phyloP scores from a whole-genome alignment of 2,329 filamentous ascomycete genomes.

The Paraphoma chrysanthemicola region DNA sequence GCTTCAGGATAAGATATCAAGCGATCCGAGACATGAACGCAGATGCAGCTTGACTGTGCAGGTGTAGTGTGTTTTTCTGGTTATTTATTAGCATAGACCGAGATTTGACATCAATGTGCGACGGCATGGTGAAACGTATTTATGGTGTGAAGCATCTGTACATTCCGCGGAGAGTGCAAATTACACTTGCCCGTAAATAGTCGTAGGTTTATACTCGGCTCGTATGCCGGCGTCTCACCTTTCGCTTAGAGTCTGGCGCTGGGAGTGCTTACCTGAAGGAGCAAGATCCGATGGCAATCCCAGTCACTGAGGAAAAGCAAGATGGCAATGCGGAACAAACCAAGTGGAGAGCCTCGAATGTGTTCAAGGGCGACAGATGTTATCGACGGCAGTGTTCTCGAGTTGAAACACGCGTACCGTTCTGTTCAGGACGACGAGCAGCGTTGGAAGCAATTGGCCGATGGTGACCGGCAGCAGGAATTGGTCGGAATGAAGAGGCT shows the following conservation, averaged over 20 bases:
- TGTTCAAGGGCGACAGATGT: background rate
- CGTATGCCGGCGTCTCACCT: slow-evolving; percentile 5
- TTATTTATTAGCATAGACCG: background rate
- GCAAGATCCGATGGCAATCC: slow-evolving; percentile 4
- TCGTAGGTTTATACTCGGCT: background rate
- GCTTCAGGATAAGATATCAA: background rate
- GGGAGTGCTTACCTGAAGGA: slow-evolving; percentile 25
- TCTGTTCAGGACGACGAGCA: background rate
- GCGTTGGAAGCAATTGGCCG: slow-evolving; percentile 1
- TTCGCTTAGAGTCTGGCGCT: slow-evolving; percentile 17
- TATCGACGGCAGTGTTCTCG: background rate
- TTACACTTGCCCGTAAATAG: no score
- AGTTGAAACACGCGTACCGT: background rate
- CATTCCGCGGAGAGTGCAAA: no score
- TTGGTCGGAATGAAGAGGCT: slow-evolving; percentile 1
- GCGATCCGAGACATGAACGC: background rate
- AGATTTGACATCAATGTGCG: background rate
- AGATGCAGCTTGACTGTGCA: background rate
- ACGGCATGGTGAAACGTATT: background rate
- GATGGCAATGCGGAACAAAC: background rate
- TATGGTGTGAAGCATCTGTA: no score
- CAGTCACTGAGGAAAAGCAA: slow-evolving; percentile 1
- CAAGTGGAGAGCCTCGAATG: background rate
- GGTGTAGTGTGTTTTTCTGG: no score
- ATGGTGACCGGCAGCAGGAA: background rate